Evolutionary conservation across 2,329 filamentous ascomycete species (phyloP).

Genomic region (Rhynchosporium graminicola): DNA sequence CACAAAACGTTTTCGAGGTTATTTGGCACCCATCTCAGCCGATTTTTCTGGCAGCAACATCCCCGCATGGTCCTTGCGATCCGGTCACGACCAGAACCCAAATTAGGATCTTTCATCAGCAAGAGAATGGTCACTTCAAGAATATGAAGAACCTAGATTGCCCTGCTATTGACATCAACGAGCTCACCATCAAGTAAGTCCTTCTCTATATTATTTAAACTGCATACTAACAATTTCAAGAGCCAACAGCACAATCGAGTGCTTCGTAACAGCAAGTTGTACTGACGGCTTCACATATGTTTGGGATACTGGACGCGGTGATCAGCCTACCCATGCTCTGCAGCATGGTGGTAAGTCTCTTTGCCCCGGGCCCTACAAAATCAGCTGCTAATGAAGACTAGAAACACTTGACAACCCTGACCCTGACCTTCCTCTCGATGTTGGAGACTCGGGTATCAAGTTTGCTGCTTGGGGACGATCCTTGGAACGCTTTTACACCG

Average conservation of each 20-base stretch:
- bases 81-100: constrained; percentile 53
- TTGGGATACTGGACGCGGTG: constrained; percentile 60
- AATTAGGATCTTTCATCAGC: constrained; percentile 54
- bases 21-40: constrained; percentile 59
- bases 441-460: constrained; percentile 62
- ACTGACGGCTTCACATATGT: constrained; percentile 64
- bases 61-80: constrained; percentile 48
- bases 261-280: constrained; percentile 61
- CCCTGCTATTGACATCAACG: constrained; percentile 61
- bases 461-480: constrained; percentile 63
- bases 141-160: constrained; percentile 60
- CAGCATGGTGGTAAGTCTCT: constrained; percentile 49
- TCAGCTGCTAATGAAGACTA: constrained; percentile 24
- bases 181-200: constrained; percentile 54
- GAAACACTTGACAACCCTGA: constrained; percentile 38
- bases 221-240: constrained; percentile 39
- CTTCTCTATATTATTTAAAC: neutral
- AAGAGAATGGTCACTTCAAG: constrained; percentile 44
- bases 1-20: constrained; percentile 65
- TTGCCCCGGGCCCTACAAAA: neutral
- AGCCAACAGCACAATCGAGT: constrained; percentile 52
- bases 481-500: constrained; percentile 60
- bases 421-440: constrained; percentile 44
- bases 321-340: constrained; percentile 57
- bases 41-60: constrained; percentile 59